Conservation (phyloP, 352 stramenopile species). For the Phytophthora quininea region DNA sequence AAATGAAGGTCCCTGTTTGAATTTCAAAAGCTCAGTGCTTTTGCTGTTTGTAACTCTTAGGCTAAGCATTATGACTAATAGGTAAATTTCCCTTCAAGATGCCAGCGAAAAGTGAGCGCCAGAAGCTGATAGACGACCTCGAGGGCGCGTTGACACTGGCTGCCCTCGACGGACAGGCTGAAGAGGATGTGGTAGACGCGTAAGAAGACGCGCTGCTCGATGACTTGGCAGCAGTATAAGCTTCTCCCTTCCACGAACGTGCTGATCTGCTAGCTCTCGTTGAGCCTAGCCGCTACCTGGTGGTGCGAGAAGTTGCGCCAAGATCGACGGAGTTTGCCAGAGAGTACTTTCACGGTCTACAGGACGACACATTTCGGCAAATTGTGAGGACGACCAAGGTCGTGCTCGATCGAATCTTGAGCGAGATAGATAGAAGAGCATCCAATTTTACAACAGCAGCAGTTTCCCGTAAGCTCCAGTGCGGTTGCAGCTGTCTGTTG, state of each 20-base stretch:
- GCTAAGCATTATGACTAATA: no score
- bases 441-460: slow-evolving; percentile 7
- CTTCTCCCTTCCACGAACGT: not conserved
- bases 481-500: slow-evolving; percentile 6
- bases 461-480: no score
- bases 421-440: no score
- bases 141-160: not conserved
- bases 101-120: not conserved
- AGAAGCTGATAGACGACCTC: not conserved
- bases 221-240: not conserved
- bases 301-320: not conserved
- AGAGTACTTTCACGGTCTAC: not conserved
- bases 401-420: no score
- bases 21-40: no score
- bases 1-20: no score
- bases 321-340: not conserved
- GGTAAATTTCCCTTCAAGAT: no score
- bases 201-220: not conserved
- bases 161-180: not conserved
- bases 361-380: not conserved
- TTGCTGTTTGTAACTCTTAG: no score
- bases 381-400: no score
- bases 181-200: not conserved
- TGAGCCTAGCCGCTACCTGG: not conserved
- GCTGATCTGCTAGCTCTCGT: not conserved